These are phyloP conservation scores for Trichoderma sp. DNA, from an alignment of 2,329 filamentous ascomycete genomes.

Conservation along the genomic window DNA sequence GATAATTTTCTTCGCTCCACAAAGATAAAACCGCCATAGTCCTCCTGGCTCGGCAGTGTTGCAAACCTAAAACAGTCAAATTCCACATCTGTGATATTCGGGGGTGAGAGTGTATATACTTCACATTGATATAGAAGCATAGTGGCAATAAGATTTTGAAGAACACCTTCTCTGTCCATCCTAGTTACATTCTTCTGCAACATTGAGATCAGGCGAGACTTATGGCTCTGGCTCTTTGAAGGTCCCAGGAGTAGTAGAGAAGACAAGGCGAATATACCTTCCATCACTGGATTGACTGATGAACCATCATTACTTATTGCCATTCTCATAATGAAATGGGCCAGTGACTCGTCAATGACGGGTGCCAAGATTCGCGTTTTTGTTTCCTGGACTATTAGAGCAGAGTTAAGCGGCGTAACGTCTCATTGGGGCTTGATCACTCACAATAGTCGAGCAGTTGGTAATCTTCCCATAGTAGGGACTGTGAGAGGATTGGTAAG, in stretches of 20 bases:
- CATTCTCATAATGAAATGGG: constrained; percentile 12
- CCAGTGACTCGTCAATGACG: constrained; percentile 16
- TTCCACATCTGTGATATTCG: neutral
- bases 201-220: constrained; percentile 14
- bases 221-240: neutral
- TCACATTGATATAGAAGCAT: constrained; percentile 21
- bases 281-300: neutral
- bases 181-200: neutral
- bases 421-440: neutral
- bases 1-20: constrained; percentile 18
- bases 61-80: neutral
- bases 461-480: neutral
- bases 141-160: constrained; percentile 17
- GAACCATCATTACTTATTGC: neutral
- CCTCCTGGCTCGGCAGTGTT: neutral
- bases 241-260: constrained; percentile 5
- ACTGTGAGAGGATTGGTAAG: neutral
- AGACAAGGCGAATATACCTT: constrained; percentile 7
- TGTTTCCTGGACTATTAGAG: constrained; percentile 2
- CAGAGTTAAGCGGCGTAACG: neutral
- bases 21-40: constrained; percentile 11
- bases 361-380: constrained; percentile 12
- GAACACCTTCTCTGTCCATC: constrained; percentile 4
- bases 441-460: neutral
- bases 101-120: neutral